Evolutionary conservation across 2,329 filamentous ascomycete genomes (phyloP), one percentile per base, ranked within the genome.

Genomic region (Alternaria sp.): DNA sequence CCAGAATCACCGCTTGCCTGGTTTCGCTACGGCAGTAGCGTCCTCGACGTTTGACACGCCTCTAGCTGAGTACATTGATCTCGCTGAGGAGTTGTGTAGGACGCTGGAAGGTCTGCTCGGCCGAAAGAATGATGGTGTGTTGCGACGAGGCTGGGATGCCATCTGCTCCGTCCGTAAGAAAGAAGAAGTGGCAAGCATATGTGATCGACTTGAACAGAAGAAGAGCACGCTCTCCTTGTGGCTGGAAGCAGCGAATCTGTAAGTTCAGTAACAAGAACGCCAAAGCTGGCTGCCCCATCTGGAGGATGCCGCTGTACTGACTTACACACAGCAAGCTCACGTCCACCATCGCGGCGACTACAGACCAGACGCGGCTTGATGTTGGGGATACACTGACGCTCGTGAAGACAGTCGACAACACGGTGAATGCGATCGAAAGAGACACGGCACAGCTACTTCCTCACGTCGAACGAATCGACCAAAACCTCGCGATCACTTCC

Each of bases 341-440:
- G 11, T 52, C 49, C 5, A 32, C 13, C 13, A 21, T 52, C 7
- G 49, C 26, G 3, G n/a, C 5, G 17, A 19, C 17, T 0, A 9
- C 49, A 19, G 49, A 7, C 11, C 49, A 32, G 25, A 52, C 30
- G 15, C 26, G 9, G 6, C 12, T 19, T 6, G 30, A 30, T 2
- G 26, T 23, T 0, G 2, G 9, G 3, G 7, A 52, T 4, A 23
- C 10, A 1, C 3, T 23, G n/a, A 32, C 28, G 5, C 10, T 52
- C 3, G 0, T 28, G 0, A 32, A 52, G 17, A 52, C 8, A 10
- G 11, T 52, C 0, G 10, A 23, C 0, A 4, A 10, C 1, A 52
- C 1, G 0, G 23, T 28, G 8, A 19, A 26, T 0, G n/a, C 0
- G 0, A 17, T 10, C 10, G 49, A 13, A 4, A 36, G 10, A 3